phyloP scores from a whole-genome alignment of 2,329 filamentous ascomycete genomes.

The Fusarium drepaniforme region DNA sequence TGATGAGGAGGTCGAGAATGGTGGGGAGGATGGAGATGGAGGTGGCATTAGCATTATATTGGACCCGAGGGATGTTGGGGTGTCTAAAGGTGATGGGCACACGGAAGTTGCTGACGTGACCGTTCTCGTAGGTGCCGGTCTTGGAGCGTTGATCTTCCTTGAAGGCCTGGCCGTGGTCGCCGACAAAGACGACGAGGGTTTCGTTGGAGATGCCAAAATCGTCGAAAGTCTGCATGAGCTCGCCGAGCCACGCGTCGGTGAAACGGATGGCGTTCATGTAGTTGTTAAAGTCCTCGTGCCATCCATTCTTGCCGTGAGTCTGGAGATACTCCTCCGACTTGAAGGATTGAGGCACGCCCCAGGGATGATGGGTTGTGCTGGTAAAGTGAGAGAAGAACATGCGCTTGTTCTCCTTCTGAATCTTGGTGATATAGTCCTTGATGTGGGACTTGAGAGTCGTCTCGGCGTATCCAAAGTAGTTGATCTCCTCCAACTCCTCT shows the following conservation, averaged over 20 bases:
- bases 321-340: constrained; percentile 32
- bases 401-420: constrained; percentile 47
- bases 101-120: constrained; percentile 49
- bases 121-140: constrained; percentile 49
- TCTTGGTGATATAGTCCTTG: constrained; percentile 45
- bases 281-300: constrained; percentile 48
- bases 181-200: constrained; percentile 50
- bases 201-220: constrained; percentile 49
- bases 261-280: constrained; percentile 51
- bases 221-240: constrained; percentile 47
- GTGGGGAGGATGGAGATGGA: constrained; percentile 51
- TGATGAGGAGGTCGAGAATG: constrained; percentile 51
- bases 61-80: constrained; percentile 47
- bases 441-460: constrained; percentile 47
- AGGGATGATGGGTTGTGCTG: constrained; percentile 52
- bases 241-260: constrained; percentile 49
- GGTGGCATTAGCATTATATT: constrained; percentile 48
- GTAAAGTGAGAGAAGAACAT: constrained; percentile 53
- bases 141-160: constrained; percentile 47
- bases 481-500: constrained; percentile 40
- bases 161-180: constrained; percentile 52
- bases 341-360: constrained; percentile 36
- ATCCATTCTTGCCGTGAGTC: constrained; percentile 40
- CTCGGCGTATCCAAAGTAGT: constrained; percentile 53
- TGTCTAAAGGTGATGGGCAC: constrained; percentile 51